Base-by-base conservation (phyloP, 352 stramenopile genomes). In the Plasmopara viticola region DNA sequence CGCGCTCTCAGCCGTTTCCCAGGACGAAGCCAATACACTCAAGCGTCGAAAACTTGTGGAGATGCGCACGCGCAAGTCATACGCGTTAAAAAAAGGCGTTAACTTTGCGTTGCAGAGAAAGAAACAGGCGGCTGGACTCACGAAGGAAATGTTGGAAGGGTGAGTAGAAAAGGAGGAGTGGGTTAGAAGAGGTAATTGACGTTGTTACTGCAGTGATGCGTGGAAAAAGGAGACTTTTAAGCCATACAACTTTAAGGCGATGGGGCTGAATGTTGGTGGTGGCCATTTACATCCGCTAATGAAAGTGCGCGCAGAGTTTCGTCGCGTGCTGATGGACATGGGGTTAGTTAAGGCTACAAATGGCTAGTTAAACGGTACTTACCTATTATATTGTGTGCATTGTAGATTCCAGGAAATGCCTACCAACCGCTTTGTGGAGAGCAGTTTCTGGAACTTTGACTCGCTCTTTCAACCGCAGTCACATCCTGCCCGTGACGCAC, bases 361-460 rank as follows among this genome's bases (percentile, higher is more conserved):
- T 17, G 13, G 18, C 4, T 29, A 8, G 6, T 13, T 48, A 30
- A n/a, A 37, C 13, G 10, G 33, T 15, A n/a, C 2, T 9, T 29
- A n/a, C 3, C 42, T 15, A 44, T 57, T n/a, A 58, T 45, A 2
- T n/a, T 43, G 5, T 17, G 15, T 53, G 15, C 17, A 8, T 7
- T 46, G n/a, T 53, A 94, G 84, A 42, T 99, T 99, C 68, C 69
- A 97, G 37, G 97, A 99, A 78, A 99, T 99, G 97, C 96, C 96
- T 20, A 99, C 97, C 29, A 98, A 97, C 77, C 96, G 97, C 69
- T 99, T 90, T 81, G 97, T 99, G 18, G 97, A 99, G 74, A 97
- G 78, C 64, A 98, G 86, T 58, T 99, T 99, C 73, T 99, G 97
- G 97, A 99, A 99, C 81, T 99, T 99, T 73, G 97, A 99, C 72